Conservation (phyloP, 1,284 basidiomycete genomes). For the Neonothopanus nambi region DNA sequence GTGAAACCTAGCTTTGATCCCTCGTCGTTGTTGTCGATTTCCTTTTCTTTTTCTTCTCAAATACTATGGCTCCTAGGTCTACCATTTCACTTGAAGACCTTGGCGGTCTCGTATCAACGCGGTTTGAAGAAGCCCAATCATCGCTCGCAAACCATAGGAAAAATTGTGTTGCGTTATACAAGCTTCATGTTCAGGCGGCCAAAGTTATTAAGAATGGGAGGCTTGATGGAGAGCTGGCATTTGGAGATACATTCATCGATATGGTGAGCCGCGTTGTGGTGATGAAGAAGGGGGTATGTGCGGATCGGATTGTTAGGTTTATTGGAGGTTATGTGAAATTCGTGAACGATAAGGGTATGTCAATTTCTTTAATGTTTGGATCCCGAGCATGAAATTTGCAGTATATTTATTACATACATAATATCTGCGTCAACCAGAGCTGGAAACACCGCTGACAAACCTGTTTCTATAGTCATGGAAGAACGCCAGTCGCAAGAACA, state of each 20-base stretch:
- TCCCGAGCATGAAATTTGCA: neutral
- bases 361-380: neutral
- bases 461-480: conserved; percentile 12
- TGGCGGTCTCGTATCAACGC: conserved; percentile 33
- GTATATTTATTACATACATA: no score
- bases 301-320: conserved; percentile 86
- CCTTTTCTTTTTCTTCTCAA: neutral
- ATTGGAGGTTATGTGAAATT: conserved; percentile 82
- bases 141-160: conserved; percentile 83
- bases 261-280: conserved; percentile 73
- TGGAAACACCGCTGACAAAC: neutral
- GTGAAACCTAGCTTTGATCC: no score
- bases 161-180: conserved; percentile 86
- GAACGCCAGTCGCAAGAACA: conserved; percentile 22
- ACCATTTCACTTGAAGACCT: conserved; percentile 20
- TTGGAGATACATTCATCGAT: conserved; percentile 74
- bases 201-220: conserved; percentile 52
- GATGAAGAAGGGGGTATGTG: conserved; percentile 84
- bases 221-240: conserved; percentile 77
- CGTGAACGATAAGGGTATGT: conserved; percentile 76
- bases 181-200: conserved; percentile 74
- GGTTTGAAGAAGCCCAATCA: conserved; percentile 77
- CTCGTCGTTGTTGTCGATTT: neutral
- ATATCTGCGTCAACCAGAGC: neutral
- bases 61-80: conserved; percentile 14